These are phyloP conservation scores for Erucastrum elatum DNA, from an alignment of 345 rosid genomes.

Conservation along the genomic window DNA sequence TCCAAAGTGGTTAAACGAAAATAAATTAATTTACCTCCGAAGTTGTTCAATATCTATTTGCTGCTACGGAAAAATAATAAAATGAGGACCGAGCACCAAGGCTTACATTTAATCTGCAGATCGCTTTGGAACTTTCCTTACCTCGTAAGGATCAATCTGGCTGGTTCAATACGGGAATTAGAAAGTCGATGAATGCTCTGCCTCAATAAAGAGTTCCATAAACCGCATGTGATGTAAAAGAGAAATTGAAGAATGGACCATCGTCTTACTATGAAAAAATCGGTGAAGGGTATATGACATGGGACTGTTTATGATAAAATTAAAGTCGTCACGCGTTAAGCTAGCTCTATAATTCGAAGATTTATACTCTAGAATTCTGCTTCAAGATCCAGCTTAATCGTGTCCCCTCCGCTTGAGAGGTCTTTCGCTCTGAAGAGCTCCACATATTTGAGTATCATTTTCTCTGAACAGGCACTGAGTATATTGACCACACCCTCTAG, in stretches of 20 bases:
- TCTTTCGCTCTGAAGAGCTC: constrained; percentile 52
- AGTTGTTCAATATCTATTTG: constrained; percentile 81
- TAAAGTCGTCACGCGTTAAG: constrained; percentile 75
- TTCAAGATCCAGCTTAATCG: constrained; percentile 75
- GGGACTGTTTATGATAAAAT: constrained; percentile 91
- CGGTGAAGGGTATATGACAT: constrained; percentile 40
- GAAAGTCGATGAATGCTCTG: constrained; percentile 93
- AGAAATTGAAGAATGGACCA: neutral
- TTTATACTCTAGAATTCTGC: constrained; percentile 80
- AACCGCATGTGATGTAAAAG: constrained; percentile 60
- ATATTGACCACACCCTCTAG: constrained; percentile 86
- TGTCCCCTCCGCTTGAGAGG: constrained; percentile 41
- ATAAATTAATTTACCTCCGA: too few relatives aligned
- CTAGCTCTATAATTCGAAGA: constrained; percentile 85
- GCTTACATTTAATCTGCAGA: constrained; percentile 74
- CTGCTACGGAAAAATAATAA: constrained; percentile 42
- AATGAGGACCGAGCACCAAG: constrained; percentile 58
- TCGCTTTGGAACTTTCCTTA: constrained; percentile 72
- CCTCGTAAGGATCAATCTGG: constrained; percentile 85
- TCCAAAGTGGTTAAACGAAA: too few relatives aligned
- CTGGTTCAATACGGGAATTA: constrained; percentile 90
- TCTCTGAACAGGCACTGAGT: constrained; percentile 72
- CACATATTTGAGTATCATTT: constrained; percentile 65
- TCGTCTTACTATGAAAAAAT: neutral
- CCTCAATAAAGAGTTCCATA: constrained; percentile 89